Evolutionary conservation across 495 filamentous ascomycete genomes (phyloP), one percentile per base, ranked within the genome.

Genomic region (Penicillium dipodomyicola): DNA sequence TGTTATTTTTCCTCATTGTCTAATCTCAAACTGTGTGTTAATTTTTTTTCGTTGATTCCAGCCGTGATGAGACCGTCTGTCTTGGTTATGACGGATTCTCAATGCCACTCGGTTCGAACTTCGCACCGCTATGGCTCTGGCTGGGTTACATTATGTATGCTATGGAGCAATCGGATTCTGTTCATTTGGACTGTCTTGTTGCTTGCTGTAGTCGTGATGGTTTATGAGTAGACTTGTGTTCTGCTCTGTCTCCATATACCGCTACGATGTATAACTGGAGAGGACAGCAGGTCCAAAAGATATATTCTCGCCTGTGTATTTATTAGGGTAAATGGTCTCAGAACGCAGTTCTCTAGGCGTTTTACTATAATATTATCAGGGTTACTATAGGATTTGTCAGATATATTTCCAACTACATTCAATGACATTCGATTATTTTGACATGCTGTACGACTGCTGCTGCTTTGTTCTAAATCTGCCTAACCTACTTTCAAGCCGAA

Each of bases 1-100:
- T 41, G 48, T 58, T 49, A 53, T 23, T 50, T 55, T 53, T 19
- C 47, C 47, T 54, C 56, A 63, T 58, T 61, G 58, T 67, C 61
- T 67, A 61, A 67, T 67, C 33, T 58, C 54, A 53, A 61, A 12
- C 46, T 53, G 35, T 60, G 56, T 60, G 49, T 49, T 54, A 27
- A 27, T 55, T 30, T 29, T 43, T 14, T 22, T 22, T 46, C 23
- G 29, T 46, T 46, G 25, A 39, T 32, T 41, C 46, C 17, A 45
- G 44, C 47, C 48, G 29, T 37, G 47, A 33, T 5, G 30, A 33
- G 30, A 33, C 30, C 11, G 37, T 51, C 23, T 54, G 50, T 56
- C 12, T 58, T 37, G 29, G 23, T 14, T 9, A 42, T 29, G 37
- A 52, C 47, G 7, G 30, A 25, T 51, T 51, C 15, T 41, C 41